Evolutionary conservation across 2,329 filamentous ascomycete genomes (phyloP).

Genomic region (Sarocladium oryzae): DNA sequence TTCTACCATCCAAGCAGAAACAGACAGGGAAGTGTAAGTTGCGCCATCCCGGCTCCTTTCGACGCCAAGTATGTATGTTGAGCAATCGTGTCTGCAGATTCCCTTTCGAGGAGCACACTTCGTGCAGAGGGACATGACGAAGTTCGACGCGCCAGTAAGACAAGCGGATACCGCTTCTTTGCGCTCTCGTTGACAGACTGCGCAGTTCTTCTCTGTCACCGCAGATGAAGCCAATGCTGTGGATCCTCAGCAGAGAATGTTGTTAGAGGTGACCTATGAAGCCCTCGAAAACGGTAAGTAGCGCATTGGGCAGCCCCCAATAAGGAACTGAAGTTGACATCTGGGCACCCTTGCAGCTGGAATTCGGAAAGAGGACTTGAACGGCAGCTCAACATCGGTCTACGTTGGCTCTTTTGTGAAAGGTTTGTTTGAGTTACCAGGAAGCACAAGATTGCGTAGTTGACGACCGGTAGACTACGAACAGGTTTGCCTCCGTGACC

Average conservation of each 20-base stretch:
- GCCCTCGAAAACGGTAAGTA: constrained; percentile 39
- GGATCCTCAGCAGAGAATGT: constrained; percentile 45
- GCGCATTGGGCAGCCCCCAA: no score
- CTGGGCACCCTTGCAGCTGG: no score
- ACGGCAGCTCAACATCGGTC: constrained; percentile 1
- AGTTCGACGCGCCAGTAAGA: constrained; percentile 2
- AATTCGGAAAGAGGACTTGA: constrained; percentile 29
- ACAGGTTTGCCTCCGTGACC: neutral
- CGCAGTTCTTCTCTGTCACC: constrained; percentile 7
- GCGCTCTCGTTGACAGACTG: neutral
- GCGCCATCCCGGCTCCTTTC: no score
- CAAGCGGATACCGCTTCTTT: neutral
- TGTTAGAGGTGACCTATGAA: constrained; percentile 45
- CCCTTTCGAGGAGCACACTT: constrained; percentile 2
- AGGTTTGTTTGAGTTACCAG: neutral
- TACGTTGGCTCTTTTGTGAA: constrained; percentile 4
- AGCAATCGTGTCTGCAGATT: neutral
- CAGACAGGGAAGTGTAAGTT: constrained; percentile 19
- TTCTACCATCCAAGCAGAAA: constrained; percentile 30
- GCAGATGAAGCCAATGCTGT: neutral
- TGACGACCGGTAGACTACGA: constrained; percentile 41
- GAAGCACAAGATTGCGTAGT: constrained; percentile 39
- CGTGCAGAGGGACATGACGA: neutral
- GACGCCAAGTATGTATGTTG: no score
- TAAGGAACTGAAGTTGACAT: no score